Evolutionary conservation across 1,139 yeast species (phyloP).

Genomic region (Fermentozyma sake): DNA sequence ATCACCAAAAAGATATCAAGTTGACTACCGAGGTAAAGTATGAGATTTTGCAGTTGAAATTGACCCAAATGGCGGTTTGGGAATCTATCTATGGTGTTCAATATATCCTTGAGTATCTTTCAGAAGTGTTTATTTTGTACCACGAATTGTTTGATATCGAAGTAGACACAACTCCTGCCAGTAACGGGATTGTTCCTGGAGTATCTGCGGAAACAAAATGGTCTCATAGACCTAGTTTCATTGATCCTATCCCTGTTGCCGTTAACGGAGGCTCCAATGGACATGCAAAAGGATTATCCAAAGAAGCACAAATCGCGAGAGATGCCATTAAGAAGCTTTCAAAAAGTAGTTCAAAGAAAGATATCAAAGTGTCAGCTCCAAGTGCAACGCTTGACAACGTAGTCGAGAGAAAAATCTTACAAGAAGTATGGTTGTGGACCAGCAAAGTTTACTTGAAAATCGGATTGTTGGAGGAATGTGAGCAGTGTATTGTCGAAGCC

Average conservation of each 20-base stretch:
- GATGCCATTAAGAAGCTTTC: slow-evolving; percentile 1
- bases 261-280: too few relatives aligned
- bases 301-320: too few relatives aligned
- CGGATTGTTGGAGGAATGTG: slow-evolving; percentile 56
- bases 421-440: slow-evolving; percentile 72
- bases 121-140: slow-evolving; percentile 62
- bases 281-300: too few relatives aligned
- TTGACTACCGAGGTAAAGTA: slow-evolving; percentile 40
- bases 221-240: slow-evolving; percentile 47
- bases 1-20: slow-evolving; percentile 23
- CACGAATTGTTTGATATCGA: slow-evolving; percentile 46
- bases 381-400: too few relatives aligned
- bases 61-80: slow-evolving; percentile 69
- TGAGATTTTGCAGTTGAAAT: slow-evolving; percentile 64
- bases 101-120: slow-evolving; percentile 59
- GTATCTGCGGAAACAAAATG: slow-evolving; percentile 22
- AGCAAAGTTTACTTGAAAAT: slow-evolving; percentile 60
- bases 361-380: too few relatives aligned
- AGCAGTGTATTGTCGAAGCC: slow-evolving; percentile 72
- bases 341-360: too few relatives aligned
- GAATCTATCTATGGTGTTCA: slow-evolving; percentile 61
- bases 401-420: slow-evolving; percentile 41
- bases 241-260: slow-evolving; percentile 25
- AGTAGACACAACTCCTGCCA: too few relatives aligned
- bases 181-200: slow-evolving; percentile 3